These are phyloP conservation scores for Xanthoconium purpureum DNA, from an alignment of 768 basidiomycete species.

Conservation along the genomic window DNA sequence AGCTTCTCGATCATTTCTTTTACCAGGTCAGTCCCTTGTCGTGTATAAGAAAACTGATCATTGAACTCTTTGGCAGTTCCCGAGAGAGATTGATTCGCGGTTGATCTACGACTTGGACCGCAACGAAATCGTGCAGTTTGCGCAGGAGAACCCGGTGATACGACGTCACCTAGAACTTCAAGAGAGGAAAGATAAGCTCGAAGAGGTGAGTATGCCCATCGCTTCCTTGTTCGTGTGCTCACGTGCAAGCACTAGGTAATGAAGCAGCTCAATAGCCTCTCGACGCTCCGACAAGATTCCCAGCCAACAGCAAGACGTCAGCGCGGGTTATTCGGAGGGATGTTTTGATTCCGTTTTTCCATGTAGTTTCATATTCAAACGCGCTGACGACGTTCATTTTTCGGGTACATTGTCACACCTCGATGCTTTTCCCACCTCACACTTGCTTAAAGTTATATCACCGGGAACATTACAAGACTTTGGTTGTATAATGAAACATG, in stretches of 20 bases:
- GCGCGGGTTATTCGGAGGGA: constrained; percentile 73
- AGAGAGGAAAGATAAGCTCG: constrained; percentile 95
- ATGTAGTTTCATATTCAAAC: not conserved
- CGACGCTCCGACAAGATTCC: constrained; percentile 81
- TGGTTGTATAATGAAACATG: constrained; percentile 15
- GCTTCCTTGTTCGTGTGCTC: not conserved
- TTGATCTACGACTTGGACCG: constrained; percentile 92
- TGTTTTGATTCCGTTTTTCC: constrained; percentile 51
- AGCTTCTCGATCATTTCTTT: constrained; percentile 97
- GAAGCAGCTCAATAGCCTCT: constrained; percentile 91
- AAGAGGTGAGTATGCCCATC: constrained; percentile 58
- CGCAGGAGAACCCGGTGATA: constrained; percentile 91
- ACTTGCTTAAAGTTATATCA: not conserved
- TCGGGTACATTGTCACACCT: not conserved
- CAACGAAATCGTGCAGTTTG: constrained; percentile 85
- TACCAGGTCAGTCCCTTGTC: constrained; percentile 69
- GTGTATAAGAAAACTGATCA: not conserved
- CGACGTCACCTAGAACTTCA: constrained; percentile 88
- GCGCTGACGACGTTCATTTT: constrained; percentile 13
- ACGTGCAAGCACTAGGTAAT: constrained; percentile 60
- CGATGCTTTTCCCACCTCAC: not conserved
- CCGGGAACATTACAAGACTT: not conserved
- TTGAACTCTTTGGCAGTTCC: constrained; percentile 60
- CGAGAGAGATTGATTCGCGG: constrained; percentile 93
- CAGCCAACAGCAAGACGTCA: constrained; percentile 70